Evolutionary conservation across 257 asterid species (phyloP), one percentile per base, ranked within the genome.

Genomic region (Rehmannia glutinosa): DNA sequence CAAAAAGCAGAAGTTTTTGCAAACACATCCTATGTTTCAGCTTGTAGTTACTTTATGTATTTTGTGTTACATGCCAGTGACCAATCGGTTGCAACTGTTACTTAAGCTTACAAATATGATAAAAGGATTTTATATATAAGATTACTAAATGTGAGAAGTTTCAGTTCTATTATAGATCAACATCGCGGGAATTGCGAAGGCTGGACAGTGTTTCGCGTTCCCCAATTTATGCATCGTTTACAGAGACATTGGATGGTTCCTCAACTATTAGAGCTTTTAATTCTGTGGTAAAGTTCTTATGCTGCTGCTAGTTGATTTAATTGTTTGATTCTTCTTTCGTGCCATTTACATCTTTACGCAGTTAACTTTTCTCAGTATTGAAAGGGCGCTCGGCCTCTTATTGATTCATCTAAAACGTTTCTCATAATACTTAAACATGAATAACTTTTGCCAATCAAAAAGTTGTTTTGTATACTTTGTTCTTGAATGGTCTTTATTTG

Each of bases 141-240:
- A 71, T 75, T 73, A 72, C 76, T 83, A 71, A 53, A 56, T 27
- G 28, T 57, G 8, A 6, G 73, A 71, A 61, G 64, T 73, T 84
- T 58, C 94, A 88, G 97, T 82, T 89, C 56, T 93, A 90, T 78
- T 93, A 93, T 84, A 86, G 99, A 82, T 85, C 97, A 75, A 90
- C 99, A 41, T 93, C 99, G 13, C 80, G 99, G 38, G 99, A 93
- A 80, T 49, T 93, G 80, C 86, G 99, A 69, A 88, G 99, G 62
- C 88, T 93, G 69, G 99, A 93, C 71, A 93, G 99, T 76, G 91
- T 90, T 73, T 90, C 99, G 69, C 96, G 95, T 49, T 93, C 99
- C 5, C 99, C 99, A 66, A 88, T 93, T 53, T 93, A 90, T 78
- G 85, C 99, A 62, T 93, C 96, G 47, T 93, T 93, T 80, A 83